Percentiles rank a stretch among this genome's conserved stretches.
Evolutionary conservation across 1,284 basidiomycete genomes (phyloP).

Genomic region (Ganoderma sinense): DNA sequence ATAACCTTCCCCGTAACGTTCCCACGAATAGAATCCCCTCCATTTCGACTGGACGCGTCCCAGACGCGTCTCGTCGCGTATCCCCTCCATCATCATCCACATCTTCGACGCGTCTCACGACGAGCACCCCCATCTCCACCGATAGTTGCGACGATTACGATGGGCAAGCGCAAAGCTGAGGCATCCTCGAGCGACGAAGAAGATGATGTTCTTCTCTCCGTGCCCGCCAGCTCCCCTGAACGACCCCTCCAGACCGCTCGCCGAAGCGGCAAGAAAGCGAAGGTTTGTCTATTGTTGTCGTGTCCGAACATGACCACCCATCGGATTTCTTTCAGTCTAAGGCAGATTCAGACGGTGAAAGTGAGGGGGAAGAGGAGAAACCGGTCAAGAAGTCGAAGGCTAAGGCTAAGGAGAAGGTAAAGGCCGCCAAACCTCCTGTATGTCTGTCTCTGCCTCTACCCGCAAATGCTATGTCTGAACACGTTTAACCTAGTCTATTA

Average conservation of each 20-base stretch:
- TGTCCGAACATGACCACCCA: neutral
- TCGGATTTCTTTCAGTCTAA: neutral
- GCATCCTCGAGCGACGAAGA: slow-evolving; percentile 40
- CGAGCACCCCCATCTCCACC: slow-evolving; percentile 10
- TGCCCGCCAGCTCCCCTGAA: slow-evolving; percentile 21
- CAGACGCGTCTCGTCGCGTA: neutral
- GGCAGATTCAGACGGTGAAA: slow-evolving; percentile 16
- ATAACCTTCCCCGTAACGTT: slow-evolving; percentile 6
- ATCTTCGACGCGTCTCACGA: slow-evolving; percentile 28
- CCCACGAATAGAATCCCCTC: slow-evolving; percentile 25
- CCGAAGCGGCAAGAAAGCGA: slow-evolving; percentile 26
- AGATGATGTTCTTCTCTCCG: slow-evolving; percentile 28
- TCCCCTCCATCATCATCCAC: neutral
- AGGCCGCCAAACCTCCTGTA: slow-evolving; percentile 20
- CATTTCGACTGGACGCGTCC: neutral
- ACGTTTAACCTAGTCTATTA: neutral
- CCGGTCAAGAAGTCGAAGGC: slow-evolving; percentile 13
- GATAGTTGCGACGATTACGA: slow-evolving; percentile 25
- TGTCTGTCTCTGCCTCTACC: neutral
- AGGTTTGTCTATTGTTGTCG: slow-evolving; percentile 10
- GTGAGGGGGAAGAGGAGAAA: slow-evolving; percentile 29
- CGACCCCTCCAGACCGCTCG: slow-evolving; percentile 29
- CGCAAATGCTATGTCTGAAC: neutral
- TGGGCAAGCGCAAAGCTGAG: slow-evolving; percentile 48
- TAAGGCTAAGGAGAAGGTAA: slow-evolving; percentile 19